Base-by-base conservation (phyloP, 805 yeast species). In the Groenewaldozyma salmanticensis region DNA sequence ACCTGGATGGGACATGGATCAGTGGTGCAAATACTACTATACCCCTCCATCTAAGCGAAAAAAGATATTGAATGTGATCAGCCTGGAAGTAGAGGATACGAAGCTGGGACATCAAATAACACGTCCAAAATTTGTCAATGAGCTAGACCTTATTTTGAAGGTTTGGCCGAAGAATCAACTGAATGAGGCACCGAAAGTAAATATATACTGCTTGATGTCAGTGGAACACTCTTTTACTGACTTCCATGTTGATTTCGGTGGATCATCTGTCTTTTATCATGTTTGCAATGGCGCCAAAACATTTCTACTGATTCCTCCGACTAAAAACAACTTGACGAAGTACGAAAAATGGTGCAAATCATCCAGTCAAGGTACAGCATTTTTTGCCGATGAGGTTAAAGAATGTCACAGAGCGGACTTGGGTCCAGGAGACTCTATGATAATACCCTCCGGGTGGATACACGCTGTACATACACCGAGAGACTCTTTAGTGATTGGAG, bases 371-470 rank as follows among this genome's bases (percentile, higher is more conserved):
- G 72, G 74, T 46, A 64, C 68, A 9, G 59, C 65, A 5, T 85
- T 90, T 75, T 74, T 81, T 46, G 81, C 80, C 0, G 79, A 77
- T 38, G 59, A 73, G 59, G 42, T 48, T 42, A 42, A 58, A 19
- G 64, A 64, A 5, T 84, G 86, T 16, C 63, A 76, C 38, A 71
- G 72, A 39, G 76, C 79, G 15, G 67, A 69, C 5, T 53, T 81
- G 17, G 40, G 49, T 1, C 61, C 74, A 1, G 94, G 94, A 1
- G 95, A 87, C 53, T 67, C 86, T 20, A 70, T 87, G 60, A 67
- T 86, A 11, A 79, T 87, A 16, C 96, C 96, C 2, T 77, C 92
- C 33, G 95, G 95, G 0, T 87, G 95, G 94, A 86, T 87, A 38
- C 96, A 87, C 59, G 78, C 92, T 0, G 96, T 87, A 0, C 76